Base-by-base conservation (phyloP, 352 stramenopile genomes). In the Pythium sukuiense region DNA sequence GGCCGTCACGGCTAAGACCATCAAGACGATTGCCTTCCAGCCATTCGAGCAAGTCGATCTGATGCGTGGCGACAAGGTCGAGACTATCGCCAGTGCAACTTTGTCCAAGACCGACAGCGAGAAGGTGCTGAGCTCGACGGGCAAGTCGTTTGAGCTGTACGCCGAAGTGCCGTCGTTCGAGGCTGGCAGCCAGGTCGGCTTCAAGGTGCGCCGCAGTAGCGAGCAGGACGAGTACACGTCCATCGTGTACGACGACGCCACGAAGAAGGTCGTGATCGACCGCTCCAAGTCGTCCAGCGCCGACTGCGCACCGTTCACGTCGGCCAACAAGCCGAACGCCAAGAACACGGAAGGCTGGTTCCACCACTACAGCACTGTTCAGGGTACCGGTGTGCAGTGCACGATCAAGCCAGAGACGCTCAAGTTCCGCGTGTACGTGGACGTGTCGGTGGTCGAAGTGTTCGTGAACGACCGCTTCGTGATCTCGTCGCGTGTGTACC, bases 381-480 rank as follows among this genome's bases (percentile, higher is more conserved):
- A 72, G 59, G 57, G 57, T 35, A 59, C 67, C 27, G 69, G 30
- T 9, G 63, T 71, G 49, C 50, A 71, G 54, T 89, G 79, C 59
- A 65, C 75, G 50, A 59, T 73, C 16, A 63, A 58, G 27, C 74
- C 72, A 26, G 81, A 89, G 69, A 80, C 67, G 55, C 66, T 89
- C 49, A 74, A 56, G 30, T 87, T 90, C 70, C 77, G 74, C 66
- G 63, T 90, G 49, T 90, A 85, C 59, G 81, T 88, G 39, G 81
- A 90, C 65, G 81, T 90, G 48, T 88, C 81, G n/a, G 80, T 74
- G 30, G 71, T 87, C 20, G 81, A 90, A 53, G 81, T 90, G 63
- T 88, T 90, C 43, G 78, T 90, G 62, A 90, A 90, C 72, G 79
- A 72, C 64, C 79, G 81, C 63, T 88, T 90, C 55, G 59, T 77